Evolutionary conservation across 805 yeast species (phyloP).

Genomic region (Yarrowia deformans): DNA sequence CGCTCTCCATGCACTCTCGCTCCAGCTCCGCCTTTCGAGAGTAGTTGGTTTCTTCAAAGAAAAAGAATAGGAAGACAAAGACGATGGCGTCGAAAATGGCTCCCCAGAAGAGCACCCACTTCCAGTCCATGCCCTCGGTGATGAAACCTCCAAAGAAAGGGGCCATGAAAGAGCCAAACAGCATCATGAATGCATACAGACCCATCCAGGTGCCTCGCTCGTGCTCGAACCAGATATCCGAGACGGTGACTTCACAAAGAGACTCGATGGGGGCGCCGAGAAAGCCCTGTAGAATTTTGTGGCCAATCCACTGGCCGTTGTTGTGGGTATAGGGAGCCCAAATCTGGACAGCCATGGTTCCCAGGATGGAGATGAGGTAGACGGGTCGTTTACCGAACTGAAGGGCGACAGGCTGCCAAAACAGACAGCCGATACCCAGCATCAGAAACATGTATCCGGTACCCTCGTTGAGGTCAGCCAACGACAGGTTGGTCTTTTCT

Average conservation of each 20-base stretch:
- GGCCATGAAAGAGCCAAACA: slow-evolving; percentile 34
- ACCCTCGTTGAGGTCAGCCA: slow-evolving; percentile 56
- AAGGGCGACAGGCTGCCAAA: slow-evolving; percentile 61
- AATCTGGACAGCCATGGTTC: slow-evolving; percentile 53
- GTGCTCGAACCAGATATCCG: slow-evolving; percentile 80
- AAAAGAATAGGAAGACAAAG: slow-evolving; percentile 32
- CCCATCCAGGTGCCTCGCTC: slow-evolving; percentile 78
- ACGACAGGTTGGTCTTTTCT: slow-evolving; percentile 51
- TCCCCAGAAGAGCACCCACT: slow-evolving; percentile 41
- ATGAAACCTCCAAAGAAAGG: slow-evolving; percentile 34
- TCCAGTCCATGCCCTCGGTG: slow-evolving; percentile 39
- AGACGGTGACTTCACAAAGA: slow-evolving; percentile 66
- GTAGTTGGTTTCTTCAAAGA: slow-evolving; percentile 41
- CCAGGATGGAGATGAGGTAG: slow-evolving; percentile 53
- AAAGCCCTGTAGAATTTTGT: slow-evolving; percentile 55
- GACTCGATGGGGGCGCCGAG: slow-evolving; percentile 83
- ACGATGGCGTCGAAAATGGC: slow-evolving; percentile 35
- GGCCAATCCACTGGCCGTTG: slow-evolving; percentile 53
- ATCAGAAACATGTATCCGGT: slow-evolving; percentile 61
- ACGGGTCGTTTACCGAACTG: slow-evolving; percentile 60
- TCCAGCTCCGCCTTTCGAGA: slow-evolving; percentile 18
- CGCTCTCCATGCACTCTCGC: slow-evolving; percentile 7
- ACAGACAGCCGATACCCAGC: slow-evolving; percentile 59
- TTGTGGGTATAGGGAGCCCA: slow-evolving; percentile 56
- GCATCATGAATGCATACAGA: slow-evolving; percentile 71